Evolutionary conservation across 176 grass and related monocot species (phyloP).

Genomic region (Rhynchospora tenuis): DNA sequence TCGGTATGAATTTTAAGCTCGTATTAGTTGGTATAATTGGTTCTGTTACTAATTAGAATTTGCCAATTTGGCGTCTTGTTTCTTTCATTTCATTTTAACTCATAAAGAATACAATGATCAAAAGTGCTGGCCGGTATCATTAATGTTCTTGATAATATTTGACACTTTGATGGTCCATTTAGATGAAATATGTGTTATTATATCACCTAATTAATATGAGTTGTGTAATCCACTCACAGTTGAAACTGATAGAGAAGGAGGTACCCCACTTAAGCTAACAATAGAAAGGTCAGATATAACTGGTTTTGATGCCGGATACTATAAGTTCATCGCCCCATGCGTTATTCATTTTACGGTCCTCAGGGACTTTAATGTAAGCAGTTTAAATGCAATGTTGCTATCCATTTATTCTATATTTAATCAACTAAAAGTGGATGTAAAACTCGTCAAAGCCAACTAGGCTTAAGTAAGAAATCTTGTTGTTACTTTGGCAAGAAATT

Average conservation of each 20-base stretch:
- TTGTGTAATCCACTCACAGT: conserved; percentile 31
- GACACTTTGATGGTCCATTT: no score
- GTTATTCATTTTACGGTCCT: conserved; percentile 3
- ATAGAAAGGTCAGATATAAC: conserved; percentile 31
- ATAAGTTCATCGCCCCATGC: conserved; percentile 44
- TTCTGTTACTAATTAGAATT: no score
- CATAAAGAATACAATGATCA: no score
- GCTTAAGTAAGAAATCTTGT: not conserved
- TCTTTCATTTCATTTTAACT: no score
- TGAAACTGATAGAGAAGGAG: conserved; percentile 54
- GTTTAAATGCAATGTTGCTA: not conserved
- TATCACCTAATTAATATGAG: not conserved
- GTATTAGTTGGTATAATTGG: no score
- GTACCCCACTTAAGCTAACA: conserved; percentile 40
- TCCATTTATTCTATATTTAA: not conserved
- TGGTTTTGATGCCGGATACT: conserved; percentile 43
- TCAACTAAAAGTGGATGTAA: no score
- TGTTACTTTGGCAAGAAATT: not conserved
- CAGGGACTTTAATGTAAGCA: not conserved
- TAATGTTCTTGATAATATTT: no score
- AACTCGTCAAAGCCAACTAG: not conserved
- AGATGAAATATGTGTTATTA: no score
- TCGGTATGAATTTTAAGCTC: no score
- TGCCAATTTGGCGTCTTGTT: no score
- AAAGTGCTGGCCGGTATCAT: no score